A percentile compares a stretch with the other conserved stretches of the same genome.
Conservation (phyloP, 2,329 filamentous ascomycete genomes). For the Escovopsis sp. region DNA sequence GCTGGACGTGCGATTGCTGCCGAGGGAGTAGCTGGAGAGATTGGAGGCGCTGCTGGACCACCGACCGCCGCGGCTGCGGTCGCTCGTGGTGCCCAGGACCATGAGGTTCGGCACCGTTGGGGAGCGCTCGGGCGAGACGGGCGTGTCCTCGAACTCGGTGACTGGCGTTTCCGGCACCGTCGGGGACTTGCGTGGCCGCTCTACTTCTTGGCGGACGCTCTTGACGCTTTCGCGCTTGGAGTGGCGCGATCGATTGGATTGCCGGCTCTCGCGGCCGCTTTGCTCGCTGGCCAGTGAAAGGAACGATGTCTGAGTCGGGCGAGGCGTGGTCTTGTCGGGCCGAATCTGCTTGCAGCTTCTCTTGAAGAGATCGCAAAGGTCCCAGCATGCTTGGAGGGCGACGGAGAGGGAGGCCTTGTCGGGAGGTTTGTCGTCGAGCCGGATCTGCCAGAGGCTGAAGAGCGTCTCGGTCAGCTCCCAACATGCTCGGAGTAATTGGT, state of each 20-base stretch:
- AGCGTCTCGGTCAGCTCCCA: constrained; percentile 89
- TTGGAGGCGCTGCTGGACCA: constrained; percentile 76
- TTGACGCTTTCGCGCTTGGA: constrained; percentile 41
- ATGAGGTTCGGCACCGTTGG: constrained; percentile 75
- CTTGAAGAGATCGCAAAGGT: constrained; percentile 82
- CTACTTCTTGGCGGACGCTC: constrained; percentile 24
- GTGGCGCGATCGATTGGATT: constrained; percentile 34
- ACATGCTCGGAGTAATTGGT: constrained; percentile 70
- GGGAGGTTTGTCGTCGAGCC: constrained; percentile 53
- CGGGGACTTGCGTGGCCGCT: constrained; percentile 31
- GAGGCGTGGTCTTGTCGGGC: constrained; percentile 72
- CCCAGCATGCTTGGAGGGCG: constrained; percentile 87
- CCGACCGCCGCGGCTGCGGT: constrained; percentile 45
- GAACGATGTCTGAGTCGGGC: constrained; percentile 66
- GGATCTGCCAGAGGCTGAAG: constrained; percentile 76
- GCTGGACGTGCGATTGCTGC: constrained; percentile 49
- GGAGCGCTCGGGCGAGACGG: constrained; percentile 63
- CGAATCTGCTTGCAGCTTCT: constrained; percentile 84
- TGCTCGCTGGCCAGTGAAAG: constrained; percentile 37
- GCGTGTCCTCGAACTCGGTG: constrained; percentile 87
- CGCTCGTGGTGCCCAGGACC: constrained; percentile 57
- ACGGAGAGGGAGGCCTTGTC: constrained; percentile 79
- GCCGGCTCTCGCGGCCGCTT: constrained; percentile 31
- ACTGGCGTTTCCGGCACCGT: constrained; percentile 75
- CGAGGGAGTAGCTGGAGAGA: constrained; percentile 65